phyloP scores from a whole-genome alignment of 2,329 filamentous ascomycete species.

The Aaosphaeria pasadenensis region DNA sequence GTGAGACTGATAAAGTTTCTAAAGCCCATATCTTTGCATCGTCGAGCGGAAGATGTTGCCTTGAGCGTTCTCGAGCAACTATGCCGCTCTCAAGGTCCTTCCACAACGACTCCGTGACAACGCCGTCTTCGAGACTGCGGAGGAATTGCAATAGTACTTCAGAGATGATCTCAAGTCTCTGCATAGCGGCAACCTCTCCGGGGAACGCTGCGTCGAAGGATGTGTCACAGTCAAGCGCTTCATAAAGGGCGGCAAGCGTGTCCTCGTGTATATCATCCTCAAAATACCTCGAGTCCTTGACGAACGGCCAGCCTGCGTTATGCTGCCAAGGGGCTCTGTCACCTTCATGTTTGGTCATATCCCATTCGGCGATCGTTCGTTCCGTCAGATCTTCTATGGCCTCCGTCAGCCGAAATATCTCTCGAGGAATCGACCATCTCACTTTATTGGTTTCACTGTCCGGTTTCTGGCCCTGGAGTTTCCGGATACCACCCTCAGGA shows the following conservation, averaged over 20 bases:
- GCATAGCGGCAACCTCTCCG: constrained; percentile 57
- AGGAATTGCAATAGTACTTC: constrained; percentile 75
- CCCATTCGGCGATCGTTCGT: constrained; percentile 60
- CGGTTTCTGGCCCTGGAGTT: constrained; percentile 58
- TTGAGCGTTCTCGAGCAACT: constrained; percentile 39
- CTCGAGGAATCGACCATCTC: constrained; percentile 78
- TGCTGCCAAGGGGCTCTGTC: constrained; percentile 52
- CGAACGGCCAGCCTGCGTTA: constrained; percentile 60
- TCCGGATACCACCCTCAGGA: constrained; percentile 74
- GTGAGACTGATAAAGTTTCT: constrained; percentile 65
- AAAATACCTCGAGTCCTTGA: constrained; percentile 48
- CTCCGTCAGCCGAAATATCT: constrained; percentile 87
- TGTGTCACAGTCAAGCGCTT: constrained; percentile 71
- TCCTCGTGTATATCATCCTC: constrained; percentile 39
- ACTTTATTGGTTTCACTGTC: constrained; percentile 45
- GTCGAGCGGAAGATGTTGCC: constrained; percentile 41
- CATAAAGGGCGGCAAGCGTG: constrained; percentile 46
- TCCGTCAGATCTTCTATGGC: constrained; percentile 62
- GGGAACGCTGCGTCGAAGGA: constrained; percentile 59
- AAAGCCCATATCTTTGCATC: constrained; percentile 63
- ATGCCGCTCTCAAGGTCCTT: constrained; percentile 27
- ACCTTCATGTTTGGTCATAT: constrained; percentile 50
- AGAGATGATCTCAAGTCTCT: constrained; percentile 72
- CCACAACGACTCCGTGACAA: constrained; percentile 57
- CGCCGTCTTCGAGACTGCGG: constrained; percentile 63